Base-by-base conservation (phyloP, 73 alveolate genomes). In the Paramecium caudatum region DNA sequence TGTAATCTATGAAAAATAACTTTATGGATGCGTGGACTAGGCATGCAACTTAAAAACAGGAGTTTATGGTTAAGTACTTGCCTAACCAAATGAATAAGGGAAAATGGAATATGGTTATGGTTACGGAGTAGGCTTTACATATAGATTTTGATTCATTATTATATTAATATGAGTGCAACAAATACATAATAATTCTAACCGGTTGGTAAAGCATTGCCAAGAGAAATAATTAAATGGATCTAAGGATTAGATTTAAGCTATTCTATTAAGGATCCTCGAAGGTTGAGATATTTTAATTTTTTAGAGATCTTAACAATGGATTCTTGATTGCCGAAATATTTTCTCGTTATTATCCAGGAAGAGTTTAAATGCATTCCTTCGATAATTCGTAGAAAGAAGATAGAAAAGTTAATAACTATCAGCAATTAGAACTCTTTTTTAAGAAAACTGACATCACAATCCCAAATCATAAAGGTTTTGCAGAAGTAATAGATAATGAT, bases 161-260 rank as follows among this genome's bases (percentile, higher is more conserved):
- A n/a, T n/a, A n/a, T n/a, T n/a, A n/a, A n/a, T n/a, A n/a, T n/a
- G n/a, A n/a, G n/a, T n/a, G n/a, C n/a, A n/a, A 55, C 80, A 23
- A 55, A 55, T 55, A 55, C 80, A 27, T 23, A 55, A 55, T 10
- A 34, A 33, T 68, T 68, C 34, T 16, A 68, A 16, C 84, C 84
- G 17, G 84, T 74, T 21, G 88, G 88, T 15, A 61, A 78, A 65
- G 68, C 93, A 41, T 63, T 96, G 8, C 99, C 99, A 19, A 61
- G 99, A 83, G 99, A 96, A 91, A 97, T 96, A 46, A 90, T 96
- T 34, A 96, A 96, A 86, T 96, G 99, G 99, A 94, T 96, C 17
- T 90, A 96, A 90, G 91, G 95, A 25, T 91, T 96, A 16, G 98
- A 95, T 91, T 91, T 96, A 37, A 94, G 98, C 92, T 96, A 95